Base-by-base conservation (phyloP, 2,329 filamentous ascomycete genomes). In the Phialophora tarda region DNA sequence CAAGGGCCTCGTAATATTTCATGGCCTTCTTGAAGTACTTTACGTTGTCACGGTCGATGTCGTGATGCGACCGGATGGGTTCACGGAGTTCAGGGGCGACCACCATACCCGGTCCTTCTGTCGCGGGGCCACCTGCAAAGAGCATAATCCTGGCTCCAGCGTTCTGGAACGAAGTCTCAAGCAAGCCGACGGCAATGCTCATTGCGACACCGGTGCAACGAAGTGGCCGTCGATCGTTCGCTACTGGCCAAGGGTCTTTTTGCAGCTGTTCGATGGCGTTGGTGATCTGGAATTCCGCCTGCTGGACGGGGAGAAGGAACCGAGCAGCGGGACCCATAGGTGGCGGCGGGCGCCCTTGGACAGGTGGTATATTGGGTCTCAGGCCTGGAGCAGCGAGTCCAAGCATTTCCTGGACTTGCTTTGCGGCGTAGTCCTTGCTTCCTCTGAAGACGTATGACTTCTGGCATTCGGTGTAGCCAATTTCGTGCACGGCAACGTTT, bases 11-110 rank as follows among this genome's bases (percentile, higher is more conserved):
- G 78, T 98, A 99, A 79, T 97, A 98, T 89, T 98, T 99, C 59
- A 97, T 81, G 24, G 95, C 95, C 82, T 99, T 99, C 85, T 99
- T 99, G 82, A 96, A 98, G 81, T 98, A 97, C 80, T 99, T 99
- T 82, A 97, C 96, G 78, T 97, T 97, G 79, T 99, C 95, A 65
- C 93, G 89, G 77, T 99, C 95, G 78, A 99, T 99, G 75, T 99
- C 95, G 80, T 99, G 95, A 81, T 99, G 95, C 50, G 94, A 98
- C 76, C 95, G 90, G 71, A 99, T 98, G 10, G 96, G 93, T 78
- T 99, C 95, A 78, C 94, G 91, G 71, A 99, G 83, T 80, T 99
- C 95, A 26, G 95, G 92, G 2, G 93, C 93, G 76, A 99, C 95
- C 34, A 99, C 95, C 86, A 97, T 93, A 68, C 95, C 95, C 11